These are phyloP conservation scores for Asclepias syriaca DNA, from an alignment of 257 asterid species.

Conservation along the genomic window DNA sequence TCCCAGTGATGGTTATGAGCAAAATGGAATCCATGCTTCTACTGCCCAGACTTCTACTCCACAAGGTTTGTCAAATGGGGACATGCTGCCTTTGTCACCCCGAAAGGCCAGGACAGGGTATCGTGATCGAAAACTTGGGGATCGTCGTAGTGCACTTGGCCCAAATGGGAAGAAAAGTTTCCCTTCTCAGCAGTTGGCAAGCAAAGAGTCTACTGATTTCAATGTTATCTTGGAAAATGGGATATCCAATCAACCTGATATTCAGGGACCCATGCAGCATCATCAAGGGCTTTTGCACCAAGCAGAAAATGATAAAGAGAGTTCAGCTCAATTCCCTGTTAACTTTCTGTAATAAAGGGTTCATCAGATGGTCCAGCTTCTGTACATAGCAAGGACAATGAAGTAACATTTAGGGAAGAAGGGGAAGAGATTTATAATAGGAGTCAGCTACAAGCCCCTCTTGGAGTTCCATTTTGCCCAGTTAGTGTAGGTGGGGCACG, in stretches of 20 bases:
- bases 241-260: constrained; percentile 32
- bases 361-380: constrained; percentile 38
- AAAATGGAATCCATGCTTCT: constrained; percentile 49
- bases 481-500: constrained; percentile 70
- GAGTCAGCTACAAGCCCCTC: constrained; percentile 70
- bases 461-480: constrained; percentile 65
- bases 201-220: constrained; percentile 32
- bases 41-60: constrained; percentile 36
- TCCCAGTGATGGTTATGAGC: constrained; percentile 36
- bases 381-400: constrained; percentile 38
- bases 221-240: constrained; percentile 48
- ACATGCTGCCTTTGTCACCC: constrained; percentile 57
- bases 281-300: constrained; percentile 32
- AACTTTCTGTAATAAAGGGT: constrained; percentile 30
- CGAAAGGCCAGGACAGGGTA: constrained; percentile 49
- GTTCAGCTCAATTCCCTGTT: constrained; percentile 21
- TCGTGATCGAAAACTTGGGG: constrained; percentile 59
- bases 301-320: constrained; percentile 27
- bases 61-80: constrained; percentile 58
- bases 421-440: constrained; percentile 40
- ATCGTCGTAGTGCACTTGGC: constrained; percentile 53
- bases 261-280: constrained; percentile 41
- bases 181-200: constrained; percentile 34
- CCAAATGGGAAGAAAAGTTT: constrained; percentile 41
- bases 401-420: constrained; percentile 31